phyloP scores from a whole-genome alignment of 495 filamentous ascomycete genomes.

The Podospora pseudoanserina region DNA sequence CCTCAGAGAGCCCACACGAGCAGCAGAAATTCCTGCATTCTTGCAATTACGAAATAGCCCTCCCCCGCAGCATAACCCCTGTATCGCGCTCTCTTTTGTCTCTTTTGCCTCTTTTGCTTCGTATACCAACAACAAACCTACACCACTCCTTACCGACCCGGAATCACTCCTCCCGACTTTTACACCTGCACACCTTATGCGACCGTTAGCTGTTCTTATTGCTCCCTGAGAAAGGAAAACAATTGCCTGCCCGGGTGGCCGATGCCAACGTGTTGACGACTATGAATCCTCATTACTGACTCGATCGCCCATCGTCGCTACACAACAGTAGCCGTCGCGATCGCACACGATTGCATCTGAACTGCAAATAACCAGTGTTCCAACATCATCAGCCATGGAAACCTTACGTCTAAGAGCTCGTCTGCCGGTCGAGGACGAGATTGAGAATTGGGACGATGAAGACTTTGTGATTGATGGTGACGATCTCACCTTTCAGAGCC shows the following conservation, averaged over 20 bases:
- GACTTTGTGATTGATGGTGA: slow-evolving; percentile 73
- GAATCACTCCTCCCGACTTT: slow-evolving; percentile 17
- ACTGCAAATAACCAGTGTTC: not conserved
- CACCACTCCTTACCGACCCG: not conserved
- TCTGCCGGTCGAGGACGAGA: slow-evolving; percentile 52
- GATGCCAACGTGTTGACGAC: slow-evolving; percentile 23
- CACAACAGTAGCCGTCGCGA: slow-evolving; percentile 16
- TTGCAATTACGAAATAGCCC: slow-evolving; percentile 23
- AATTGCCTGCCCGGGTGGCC: slow-evolving; percentile 19
- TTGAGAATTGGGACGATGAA: slow-evolving; percentile 91
- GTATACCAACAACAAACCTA: not conserved
- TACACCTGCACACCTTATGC: slow-evolving; percentile 1
- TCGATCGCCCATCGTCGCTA: slow-evolving; percentile 25
- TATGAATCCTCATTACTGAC: slow-evolving; percentile 38
- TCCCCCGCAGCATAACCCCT: not conserved
- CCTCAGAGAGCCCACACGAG: slow-evolving; percentile 18
- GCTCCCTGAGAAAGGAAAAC: not conserved
- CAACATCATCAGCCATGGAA: slow-evolving; percentile 47
- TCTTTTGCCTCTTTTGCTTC: slow-evolving; percentile 9
- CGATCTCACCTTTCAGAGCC: slow-evolving; percentile 62
- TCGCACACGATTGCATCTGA: not conserved
- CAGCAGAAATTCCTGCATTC: slow-evolving; percentile 27
- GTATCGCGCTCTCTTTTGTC: slow-evolving; percentile 5
- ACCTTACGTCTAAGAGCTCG: slow-evolving; percentile 53
- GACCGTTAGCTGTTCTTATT: not conserved